phyloP scores from a whole-genome alignment of 495 filamentous ascomycete genomes.

The Trichocladium uniseriatum region DNA sequence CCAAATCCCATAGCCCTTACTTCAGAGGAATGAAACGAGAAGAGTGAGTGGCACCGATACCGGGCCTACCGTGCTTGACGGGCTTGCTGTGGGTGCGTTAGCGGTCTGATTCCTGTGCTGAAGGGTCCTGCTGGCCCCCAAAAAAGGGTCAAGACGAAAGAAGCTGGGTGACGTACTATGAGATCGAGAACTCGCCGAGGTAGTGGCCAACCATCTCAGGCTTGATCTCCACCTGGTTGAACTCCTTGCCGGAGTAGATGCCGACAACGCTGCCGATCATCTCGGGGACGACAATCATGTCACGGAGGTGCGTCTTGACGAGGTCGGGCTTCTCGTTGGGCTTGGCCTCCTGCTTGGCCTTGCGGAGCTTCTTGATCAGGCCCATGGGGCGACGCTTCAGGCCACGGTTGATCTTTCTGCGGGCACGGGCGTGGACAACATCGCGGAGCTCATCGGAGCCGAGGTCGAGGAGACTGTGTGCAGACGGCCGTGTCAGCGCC shows the following conservation, averaged over 20 bases:
- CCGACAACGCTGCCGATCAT: constrained; percentile 98
- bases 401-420: constrained; percentile 97
- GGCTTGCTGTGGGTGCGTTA: constrained; percentile 67
- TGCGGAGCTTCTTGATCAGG: constrained; percentile 99
- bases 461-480: constrained; percentile 77
- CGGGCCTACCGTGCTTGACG: constrained; percentile 99
- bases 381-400: constrained; percentile 99
- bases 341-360: constrained; percentile 98
- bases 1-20: constrained; percentile 50
- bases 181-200: constrained; percentile 97
- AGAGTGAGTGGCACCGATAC: constrained; percentile 99
- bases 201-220: constrained; percentile 99
- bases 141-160: no score
- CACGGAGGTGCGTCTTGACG: constrained; percentile 96
- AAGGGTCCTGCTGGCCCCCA: background rate
- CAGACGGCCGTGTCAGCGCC: constrained; percentile 12
- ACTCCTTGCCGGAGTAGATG: constrained; percentile 99
- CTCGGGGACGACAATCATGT: constrained; percentile 99
- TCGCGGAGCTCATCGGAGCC: constrained; percentile 97
- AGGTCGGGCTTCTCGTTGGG: constrained; percentile 99
- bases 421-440: constrained; percentile 97
- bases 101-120: constrained; percentile 9
- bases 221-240: constrained; percentile 99
- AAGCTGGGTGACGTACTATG: constrained; percentile 79
- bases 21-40: constrained; percentile 99